Evolutionary conservation across 371 early-diverging fungal species (phyloP).

Genomic region (Mucor lusitanicus): DNA sequence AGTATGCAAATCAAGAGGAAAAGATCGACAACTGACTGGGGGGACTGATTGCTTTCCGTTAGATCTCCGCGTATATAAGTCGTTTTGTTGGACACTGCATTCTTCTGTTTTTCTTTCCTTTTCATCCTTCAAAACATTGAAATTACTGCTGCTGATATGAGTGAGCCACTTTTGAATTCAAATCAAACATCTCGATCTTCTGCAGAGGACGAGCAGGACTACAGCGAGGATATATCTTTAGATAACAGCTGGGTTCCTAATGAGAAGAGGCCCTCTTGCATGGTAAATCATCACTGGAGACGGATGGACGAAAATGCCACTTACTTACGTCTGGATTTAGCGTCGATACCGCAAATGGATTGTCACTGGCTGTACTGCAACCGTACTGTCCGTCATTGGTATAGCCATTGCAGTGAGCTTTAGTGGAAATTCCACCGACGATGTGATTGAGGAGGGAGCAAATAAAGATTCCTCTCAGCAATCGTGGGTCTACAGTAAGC

Average conservation of each 20-base stretch:
- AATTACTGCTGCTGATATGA: not conserved
- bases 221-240: constrained; percentile 9
- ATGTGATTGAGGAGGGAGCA: not conserved
- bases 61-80: not conserved
- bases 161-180: constrained; percentile 18
- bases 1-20: not conserved
- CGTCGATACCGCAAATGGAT: constrained; percentile 13
- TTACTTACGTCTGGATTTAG: not conserved
- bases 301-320: not conserved
- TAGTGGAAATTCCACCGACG: not conserved
- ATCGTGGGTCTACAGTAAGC: not conserved
- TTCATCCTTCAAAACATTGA: not conserved
- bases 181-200: not conserved
- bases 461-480: not conserved
- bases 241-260: constrained; percentile 17
- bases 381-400: constrained; percentile 11
- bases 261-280: constrained; percentile 11
- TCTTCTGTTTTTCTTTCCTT: not conserved
- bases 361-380: constrained; percentile 8
- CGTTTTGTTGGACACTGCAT: not conserved
- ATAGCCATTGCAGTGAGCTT: constrained; percentile 3
- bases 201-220: not conserved
- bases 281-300: constrained; percentile 5
- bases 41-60: not conserved
- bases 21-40: not conserved